Base-by-base conservation (phyloP, 371 early-diverging fungal genomes). In the Mucor piriformis region DNA sequence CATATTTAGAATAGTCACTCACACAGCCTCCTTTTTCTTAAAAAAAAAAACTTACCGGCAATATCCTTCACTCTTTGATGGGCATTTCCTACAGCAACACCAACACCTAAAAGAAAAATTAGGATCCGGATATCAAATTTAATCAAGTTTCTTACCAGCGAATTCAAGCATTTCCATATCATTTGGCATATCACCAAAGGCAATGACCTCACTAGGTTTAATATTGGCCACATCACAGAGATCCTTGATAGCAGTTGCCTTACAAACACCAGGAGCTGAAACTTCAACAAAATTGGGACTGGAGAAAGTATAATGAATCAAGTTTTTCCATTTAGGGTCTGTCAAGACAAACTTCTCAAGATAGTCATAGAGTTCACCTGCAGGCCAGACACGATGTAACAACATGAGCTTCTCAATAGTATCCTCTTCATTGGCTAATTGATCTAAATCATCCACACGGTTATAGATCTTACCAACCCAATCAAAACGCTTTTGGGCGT, bases 111-210 rank as follows among this genome's bases (percentile, higher is more conserved):
- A 62, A 62, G 62, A 43, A 46, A 47, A 46, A 47, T 34, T 35
- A 47, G 13, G 7, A 42, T 54, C 43, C 15, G n/a, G 20, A 24
- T 29, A 8, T n/a, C 16, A 20, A 10, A 4, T 10, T 27, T 15
- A 16, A 7, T 13, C 15, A 10, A 27, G 23, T 40, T 53, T 42
- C 42, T 43, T 35, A 59, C 83, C 83, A 13, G 83, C 81, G 64
- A 57, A 80, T 37, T 73, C 64, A 12, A 83, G 59, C 83, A 83
- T 83, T 57, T 80, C 79, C 16, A 69, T 65, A 54, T 83, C 83
- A 47, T 83, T 83, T n/a, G 81, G 68, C 70, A 81, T 71, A 52
- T 83, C 83, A 24, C 83, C 83, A 65, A 83, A 83, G 0, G 83
- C 83, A 23, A 79, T 78, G 0, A 82, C 69, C 18, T 74, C 63